Conservation (phyloP, 2,329 filamentous ascomycete species). For the Fusarium transvaalense region DNA sequence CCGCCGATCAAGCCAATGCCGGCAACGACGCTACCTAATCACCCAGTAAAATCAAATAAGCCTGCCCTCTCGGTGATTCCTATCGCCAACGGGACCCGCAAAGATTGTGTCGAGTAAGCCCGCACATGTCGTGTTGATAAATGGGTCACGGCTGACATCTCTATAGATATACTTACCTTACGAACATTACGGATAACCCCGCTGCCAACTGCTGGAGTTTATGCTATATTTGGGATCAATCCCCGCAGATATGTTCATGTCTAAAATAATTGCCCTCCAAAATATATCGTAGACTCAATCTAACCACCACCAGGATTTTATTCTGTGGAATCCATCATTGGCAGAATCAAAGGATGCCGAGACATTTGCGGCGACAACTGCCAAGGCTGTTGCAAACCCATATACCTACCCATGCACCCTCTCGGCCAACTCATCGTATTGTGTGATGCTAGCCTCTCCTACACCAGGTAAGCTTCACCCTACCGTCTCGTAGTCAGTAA, state of each 20-base stretch:
- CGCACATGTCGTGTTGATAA: not conserved
- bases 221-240: not conserved
- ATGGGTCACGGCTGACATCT: not conserved
- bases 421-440: constrained; percentile 15
- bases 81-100: not conserved
- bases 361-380: not conserved
- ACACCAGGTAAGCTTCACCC: not conserved
- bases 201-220: not conserved
- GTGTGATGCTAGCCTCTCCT: constrained; percentile 5
- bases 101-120: not conserved
- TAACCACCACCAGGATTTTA: constrained; percentile 3
- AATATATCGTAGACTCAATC: not conserved
- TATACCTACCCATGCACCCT: constrained; percentile 18
- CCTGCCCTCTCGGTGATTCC: not conserved
- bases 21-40: not conserved
- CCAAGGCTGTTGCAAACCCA: not conserved
- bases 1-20: not conserved
- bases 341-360: not conserved
- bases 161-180: not conserved
- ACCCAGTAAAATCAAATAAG: not conserved
- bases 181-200: not conserved
- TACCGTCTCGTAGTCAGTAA: not conserved
- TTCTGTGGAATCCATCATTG: constrained; percentile 25
- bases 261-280: not conserved
- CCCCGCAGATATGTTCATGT: not conserved